phyloP scores from a whole-genome alignment of 2,329 filamentous ascomycete genomes.

The Trichoderma koningiopsis region DNA sequence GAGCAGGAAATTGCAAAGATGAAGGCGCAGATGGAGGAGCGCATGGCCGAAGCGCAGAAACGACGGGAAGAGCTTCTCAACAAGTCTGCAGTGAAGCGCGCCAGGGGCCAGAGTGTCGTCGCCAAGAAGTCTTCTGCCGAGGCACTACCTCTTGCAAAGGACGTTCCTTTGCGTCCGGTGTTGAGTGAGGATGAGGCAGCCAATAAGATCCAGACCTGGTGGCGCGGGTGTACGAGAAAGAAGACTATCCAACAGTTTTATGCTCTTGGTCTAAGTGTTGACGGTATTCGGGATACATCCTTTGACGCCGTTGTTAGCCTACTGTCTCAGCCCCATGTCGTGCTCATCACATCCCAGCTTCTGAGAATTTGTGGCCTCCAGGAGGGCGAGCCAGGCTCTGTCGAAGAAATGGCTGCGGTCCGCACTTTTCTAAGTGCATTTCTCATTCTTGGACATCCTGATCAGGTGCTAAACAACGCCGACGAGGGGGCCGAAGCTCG shows the following conservation, averaged over 20 bases:
- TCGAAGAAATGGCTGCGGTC: slow-evolving; percentile 69
- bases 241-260: slow-evolving; percentile 66
- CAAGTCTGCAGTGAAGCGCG: slow-evolving; percentile 55
- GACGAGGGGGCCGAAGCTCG: slow-evolving; percentile 61
- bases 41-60: slow-evolving; percentile 74
- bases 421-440: slow-evolving; percentile 79
- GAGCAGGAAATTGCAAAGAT: slow-evolving; percentile 72
- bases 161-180: slow-evolving; percentile 44
- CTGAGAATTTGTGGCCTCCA: slow-evolving; percentile 70
- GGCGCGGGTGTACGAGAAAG: slow-evolving; percentile 62
- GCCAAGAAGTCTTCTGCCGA: slow-evolving; percentile 55
- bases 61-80: slow-evolving; percentile 66
- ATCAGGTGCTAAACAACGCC: slow-evolving; percentile 75
- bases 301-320: slow-evolving; percentile 75
- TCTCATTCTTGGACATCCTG: slow-evolving; percentile 76
- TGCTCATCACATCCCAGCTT: slow-evolving; percentile 66
- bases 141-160: slow-evolving; percentile 51
- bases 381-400: slow-evolving; percentile 63
- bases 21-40: slow-evolving; percentile 76
- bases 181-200: slow-evolving; percentile 65
- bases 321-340: slow-evolving; percentile 66
- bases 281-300: slow-evolving; percentile 67
- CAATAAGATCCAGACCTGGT: slow-evolving; percentile 68
- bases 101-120: slow-evolving; percentile 55
- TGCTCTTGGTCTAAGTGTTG: slow-evolving; percentile 68